phyloP scores from a whole-genome alignment of 1,139 yeast species.

The Oligophagozyma castellii region DNA sequence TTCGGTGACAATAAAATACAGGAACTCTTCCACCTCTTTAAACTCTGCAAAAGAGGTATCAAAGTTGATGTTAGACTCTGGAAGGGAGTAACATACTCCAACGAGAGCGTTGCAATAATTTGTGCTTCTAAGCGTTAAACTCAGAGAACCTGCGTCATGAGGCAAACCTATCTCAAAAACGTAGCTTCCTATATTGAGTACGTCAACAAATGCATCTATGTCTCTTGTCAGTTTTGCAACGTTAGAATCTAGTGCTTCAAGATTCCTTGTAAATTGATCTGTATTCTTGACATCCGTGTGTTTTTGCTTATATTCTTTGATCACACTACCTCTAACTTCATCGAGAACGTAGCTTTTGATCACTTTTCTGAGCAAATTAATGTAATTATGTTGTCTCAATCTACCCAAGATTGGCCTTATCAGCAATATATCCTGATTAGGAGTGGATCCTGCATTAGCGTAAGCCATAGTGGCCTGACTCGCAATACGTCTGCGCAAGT shows the following conservation, averaged over 20 bases:
- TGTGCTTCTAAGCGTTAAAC: slow-evolving; percentile 15
- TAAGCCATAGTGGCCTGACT: too few relatives aligned
- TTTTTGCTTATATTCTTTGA: slow-evolving; percentile 5
- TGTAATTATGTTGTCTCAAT: slow-evolving; percentile 21
- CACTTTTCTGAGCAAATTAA: slow-evolving; percentile 16
- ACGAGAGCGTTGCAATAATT: slow-evolving; percentile 23
- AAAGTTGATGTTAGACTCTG: slow-evolving; percentile 7
- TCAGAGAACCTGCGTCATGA: slow-evolving; percentile 7
- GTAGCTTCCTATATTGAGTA: slow-evolving; percentile 14
- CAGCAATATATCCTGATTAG: slow-evolving; percentile 14
- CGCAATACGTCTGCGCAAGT: slow-evolving; percentile 17
- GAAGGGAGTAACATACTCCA: slow-evolving; percentile 9
- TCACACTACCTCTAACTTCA: slow-evolving; percentile 8
- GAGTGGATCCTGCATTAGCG: slow-evolving; percentile 3
- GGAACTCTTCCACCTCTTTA: slow-evolving; percentile 23
- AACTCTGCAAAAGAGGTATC: slow-evolving; percentile 22
- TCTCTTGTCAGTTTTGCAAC: slow-evolving; percentile 16
- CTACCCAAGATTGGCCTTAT: slow-evolving; percentile 23
- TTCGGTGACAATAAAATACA: slow-evolving; percentile 21
- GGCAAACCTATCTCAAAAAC: slow-evolving; percentile 10
- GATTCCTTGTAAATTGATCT: slow-evolving; percentile 4
- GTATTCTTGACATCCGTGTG: background rate
- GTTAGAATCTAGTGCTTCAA: slow-evolving; percentile 7
- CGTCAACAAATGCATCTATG: slow-evolving; percentile 13
- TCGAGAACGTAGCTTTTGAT: slow-evolving; percentile 18